Base-by-base conservation (phyloP, 78 protist species). In the Capsaspora owczarzaki region DNA sequence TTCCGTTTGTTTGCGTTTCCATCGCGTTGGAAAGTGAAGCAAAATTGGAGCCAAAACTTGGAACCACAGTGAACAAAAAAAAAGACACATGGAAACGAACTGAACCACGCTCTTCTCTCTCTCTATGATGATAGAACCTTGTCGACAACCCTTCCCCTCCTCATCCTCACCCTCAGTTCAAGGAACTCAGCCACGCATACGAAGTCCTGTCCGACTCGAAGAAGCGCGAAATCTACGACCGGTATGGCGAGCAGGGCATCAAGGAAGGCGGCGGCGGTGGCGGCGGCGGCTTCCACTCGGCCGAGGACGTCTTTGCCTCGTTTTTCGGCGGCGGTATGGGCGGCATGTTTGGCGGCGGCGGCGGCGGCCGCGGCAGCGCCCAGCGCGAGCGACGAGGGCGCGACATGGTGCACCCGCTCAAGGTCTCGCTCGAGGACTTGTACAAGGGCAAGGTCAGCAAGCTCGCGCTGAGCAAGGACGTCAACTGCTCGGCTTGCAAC, bases 391-490 rank as follows among this genome's bases (percentile, higher is more conserved):
- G 46, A 22, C 72, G 69, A 20, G 85, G 70, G 16, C 42, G 40
- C 3, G 76, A 51, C 72, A 42, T 51, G n/a, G 74, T 12, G 20
- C 81, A 77, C 38, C 69, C 53, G 16, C 53, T 77, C 37, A 33
- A 37, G 33, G 89, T 94, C 29, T 37, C 90, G 0, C 91, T 97
- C 20, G 98, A 96, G 76, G 96, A 97, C 80, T 41, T 97, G 66
- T 96, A 95, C 94, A 95, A 85, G n/a, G 98, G 99, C 42, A 86
- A 80, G 77, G 80, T 92, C 6, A 81, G 76, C 43, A 93, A 94
- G 85, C 85, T 97, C 0, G 88, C 93, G 38, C 56, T 95, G 40
- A 88, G 81, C 63, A 83, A 92, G 77, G 53, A 84, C 51, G 81
- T 92, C 4, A 60, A 93, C 60, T 97, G 99, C 89, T 33, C 60